Conservation (phyloP, 1,284 basidiomycete genomes). For the Cutaneotrichosporon sp. region DNA sequence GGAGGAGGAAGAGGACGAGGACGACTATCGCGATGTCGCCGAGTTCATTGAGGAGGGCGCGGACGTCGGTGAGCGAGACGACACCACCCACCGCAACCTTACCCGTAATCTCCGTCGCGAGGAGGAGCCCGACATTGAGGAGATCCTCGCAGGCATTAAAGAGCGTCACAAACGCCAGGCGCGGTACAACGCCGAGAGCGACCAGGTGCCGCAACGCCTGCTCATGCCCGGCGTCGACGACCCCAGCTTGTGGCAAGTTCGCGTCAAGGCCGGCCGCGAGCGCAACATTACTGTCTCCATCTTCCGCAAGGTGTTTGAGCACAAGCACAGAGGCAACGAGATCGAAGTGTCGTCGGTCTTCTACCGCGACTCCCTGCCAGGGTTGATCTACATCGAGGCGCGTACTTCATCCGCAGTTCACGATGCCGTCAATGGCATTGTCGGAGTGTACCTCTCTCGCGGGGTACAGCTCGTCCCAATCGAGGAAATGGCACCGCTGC, state of each 20-base stretch:
- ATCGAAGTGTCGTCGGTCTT: conserved; percentile 87
- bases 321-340: conserved; percentile 55
- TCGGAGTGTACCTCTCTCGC: conserved; percentile 76
- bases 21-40: conserved; percentile 57
- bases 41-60: conserved; percentile 76
- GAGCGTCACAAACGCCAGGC: conserved; percentile 69
- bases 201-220: conserved; percentile 88
- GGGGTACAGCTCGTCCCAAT: conserved; percentile 86
- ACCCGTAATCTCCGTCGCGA: conserved; percentile 70
- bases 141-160: conserved; percentile 78
- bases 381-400: conserved; percentile 95
- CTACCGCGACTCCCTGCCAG: conserved; percentile 88
- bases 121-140: conserved; percentile 76
- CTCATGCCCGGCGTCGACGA: conserved; percentile 96
- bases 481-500: conserved; percentile 94
- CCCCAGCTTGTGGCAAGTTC: conserved; percentile 90
- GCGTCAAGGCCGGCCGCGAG: conserved; percentile 89
- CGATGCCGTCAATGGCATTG: conserved; percentile 79
- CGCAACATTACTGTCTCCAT: conserved; percentile 88
- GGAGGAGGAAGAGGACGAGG: conserved; percentile 89
- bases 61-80: conserved; percentile 59
- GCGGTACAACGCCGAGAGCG: conserved; percentile 82
- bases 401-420: conserved; percentile 79
- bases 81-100: conserved; percentile 64
- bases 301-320: conserved; percentile 74